These are phyloP conservation scores for Calcarisporium arbuscula DNA, from an alignment of 2,329 filamentous ascomycete species.

Conservation along the genomic window DNA sequence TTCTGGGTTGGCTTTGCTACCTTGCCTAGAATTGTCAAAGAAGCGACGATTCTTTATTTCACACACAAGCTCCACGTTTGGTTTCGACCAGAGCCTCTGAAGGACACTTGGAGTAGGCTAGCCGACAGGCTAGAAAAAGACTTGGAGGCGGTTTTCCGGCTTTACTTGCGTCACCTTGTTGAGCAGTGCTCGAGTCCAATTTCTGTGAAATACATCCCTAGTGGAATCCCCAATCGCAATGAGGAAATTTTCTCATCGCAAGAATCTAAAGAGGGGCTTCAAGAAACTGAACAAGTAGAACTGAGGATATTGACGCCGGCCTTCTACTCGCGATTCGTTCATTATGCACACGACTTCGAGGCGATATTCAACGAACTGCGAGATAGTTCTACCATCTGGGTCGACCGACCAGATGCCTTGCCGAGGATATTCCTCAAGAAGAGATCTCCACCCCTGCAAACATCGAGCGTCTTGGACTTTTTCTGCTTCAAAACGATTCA, in stretches of 20 bases:
- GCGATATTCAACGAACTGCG: conserved; percentile 54
- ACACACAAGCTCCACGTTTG: conserved; percentile 53
- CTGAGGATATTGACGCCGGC: conserved; percentile 55
- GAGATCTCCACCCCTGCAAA: conserved; percentile 26
- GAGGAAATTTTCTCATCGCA: conserved; percentile 33
- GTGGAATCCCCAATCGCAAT: conserved; percentile 34
- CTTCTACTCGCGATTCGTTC: conserved; percentile 61
- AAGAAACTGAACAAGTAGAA: conserved; percentile 34
- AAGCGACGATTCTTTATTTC: conserved; percentile 55
- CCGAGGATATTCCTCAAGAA: conserved; percentile 37
- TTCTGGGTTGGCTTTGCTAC: conserved; percentile 63
- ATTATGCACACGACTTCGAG: conserved; percentile 56
- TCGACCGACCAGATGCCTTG: conserved; percentile 49
- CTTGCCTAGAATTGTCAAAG: conserved; percentile 56
- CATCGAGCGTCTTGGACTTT: conserved; percentile 30
- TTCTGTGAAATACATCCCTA: conserved; percentile 46
- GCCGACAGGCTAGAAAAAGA: conserved; percentile 43
- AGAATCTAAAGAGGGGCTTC: conserved; percentile 12
- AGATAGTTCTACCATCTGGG: conserved; percentile 51
- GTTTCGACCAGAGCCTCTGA: conserved; percentile 57
- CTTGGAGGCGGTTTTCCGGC: conserved; percentile 41
- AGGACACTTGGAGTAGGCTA: conserved; percentile 45
- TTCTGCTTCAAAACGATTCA: conserved; percentile 37
- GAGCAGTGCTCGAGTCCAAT: conserved; percentile 36
- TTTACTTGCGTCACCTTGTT: conserved; percentile 44